Base-by-base conservation (phyloP, 139 green algal genomes). In the Coelastrella sp. region DNA sequence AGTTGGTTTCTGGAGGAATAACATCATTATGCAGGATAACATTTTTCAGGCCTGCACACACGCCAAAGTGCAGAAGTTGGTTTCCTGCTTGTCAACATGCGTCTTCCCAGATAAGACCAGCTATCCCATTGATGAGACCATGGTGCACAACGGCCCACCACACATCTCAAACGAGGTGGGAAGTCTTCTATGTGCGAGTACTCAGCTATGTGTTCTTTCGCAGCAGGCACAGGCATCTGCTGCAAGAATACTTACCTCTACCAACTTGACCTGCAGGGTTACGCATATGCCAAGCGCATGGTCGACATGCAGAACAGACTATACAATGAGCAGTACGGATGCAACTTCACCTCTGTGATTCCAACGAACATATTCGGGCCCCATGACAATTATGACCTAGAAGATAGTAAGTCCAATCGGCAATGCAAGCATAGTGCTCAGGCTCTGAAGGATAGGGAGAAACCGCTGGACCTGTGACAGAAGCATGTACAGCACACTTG, bases 321-420 rank as follows among this genome's bases (percentile, higher is more conserved):
- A 60, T 93, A 94, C 80, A 92, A 94, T 24, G 75, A 90, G 75
- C 92, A 96, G 91, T 94, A 95, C 57, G 94, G 93, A n/a, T 94
- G 89, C 81, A 93, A 95, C 85, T 94, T 93, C 89, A 96, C 93
- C 0, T 92, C 89, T 35, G 93, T 94, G 7, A 95, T 97, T 58
- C 95, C 95, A 10, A 96, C 95, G 82, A 97, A 97, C 92, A 93
- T 97, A 57, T 97, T 96, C 83, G 95, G 95, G 20, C 92, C 91
- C 27, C 86, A 95, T 82, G 95, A 97, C 92, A 97, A 97, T 89
- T 97, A 96, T 88, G 80, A 95, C 90, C 89, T 94, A 4, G 91
- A 92, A 19, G 91, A 95, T 81, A 88, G 84, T 88, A 57, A 88
- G 84, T 88, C 25, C 24, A 27, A 90, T 66, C 61, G 61, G 0